Conservation (phyloP, 1,139 yeast genomes). For the Magnusiomyces fungicola region DNA sequence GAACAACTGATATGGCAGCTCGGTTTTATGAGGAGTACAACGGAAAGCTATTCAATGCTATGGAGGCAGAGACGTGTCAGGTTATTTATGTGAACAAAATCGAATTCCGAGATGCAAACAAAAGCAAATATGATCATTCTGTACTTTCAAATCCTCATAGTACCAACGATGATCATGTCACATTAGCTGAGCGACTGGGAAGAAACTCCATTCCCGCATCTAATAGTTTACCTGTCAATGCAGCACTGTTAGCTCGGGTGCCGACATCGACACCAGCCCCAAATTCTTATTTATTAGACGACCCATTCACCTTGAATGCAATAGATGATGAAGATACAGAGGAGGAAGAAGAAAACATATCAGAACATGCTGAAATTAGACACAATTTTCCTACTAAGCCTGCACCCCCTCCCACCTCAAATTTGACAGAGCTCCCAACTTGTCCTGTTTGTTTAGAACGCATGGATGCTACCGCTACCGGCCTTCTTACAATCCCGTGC, state of each 20-base stretch:
- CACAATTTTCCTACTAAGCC: slow-evolving; percentile 19
- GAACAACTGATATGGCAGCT: slow-evolving; percentile 47
- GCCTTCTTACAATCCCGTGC: slow-evolving; percentile 80
- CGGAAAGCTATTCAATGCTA: slow-evolving; percentile 71
- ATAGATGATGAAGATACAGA: slow-evolving; percentile 9
- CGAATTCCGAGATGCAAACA: slow-evolving; percentile 29
- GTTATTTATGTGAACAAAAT: slow-evolving; percentile 64
- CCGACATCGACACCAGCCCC: too few relatives aligned
- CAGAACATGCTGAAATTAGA: neutral
- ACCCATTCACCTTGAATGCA: slow-evolving; percentile 52
- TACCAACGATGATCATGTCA: neutral
- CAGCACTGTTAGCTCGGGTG: too few relatives aligned
- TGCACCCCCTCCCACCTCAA: slow-evolving; percentile 29
- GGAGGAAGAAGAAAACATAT: neutral
- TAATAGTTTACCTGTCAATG: too few relatives aligned
- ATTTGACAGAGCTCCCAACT: slow-evolving; percentile 66
- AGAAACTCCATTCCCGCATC: neutral
- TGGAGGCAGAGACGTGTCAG: slow-evolving; percentile 87
- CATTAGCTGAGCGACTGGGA: neutral
- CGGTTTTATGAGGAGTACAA: slow-evolving; percentile 59
- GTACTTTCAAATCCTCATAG: too few relatives aligned
- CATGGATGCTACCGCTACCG: slow-evolving; percentile 77
- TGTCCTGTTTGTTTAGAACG: slow-evolving; percentile 92
- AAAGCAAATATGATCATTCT: neutral
- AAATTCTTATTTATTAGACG: slow-evolving; percentile 62